Percentiles rank a stretch among this genome's conserved stretches.
Evolutionary conservation across 371 early-diverging fungal species (phyloP).

Genomic region (Umbelopsis sp.): DNA sequence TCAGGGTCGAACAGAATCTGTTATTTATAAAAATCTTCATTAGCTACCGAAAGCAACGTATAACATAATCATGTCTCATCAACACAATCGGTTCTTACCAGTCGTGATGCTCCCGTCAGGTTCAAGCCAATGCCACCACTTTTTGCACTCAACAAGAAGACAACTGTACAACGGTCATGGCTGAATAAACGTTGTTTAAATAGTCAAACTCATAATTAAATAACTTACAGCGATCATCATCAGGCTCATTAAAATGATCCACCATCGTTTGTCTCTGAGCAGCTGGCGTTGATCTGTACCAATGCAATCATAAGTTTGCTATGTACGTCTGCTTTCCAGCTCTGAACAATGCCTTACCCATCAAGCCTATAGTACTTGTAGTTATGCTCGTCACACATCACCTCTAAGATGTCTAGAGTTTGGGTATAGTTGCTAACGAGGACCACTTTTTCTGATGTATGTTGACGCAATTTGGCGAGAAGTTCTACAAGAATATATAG

Average conservation of each 20-base stretch:
- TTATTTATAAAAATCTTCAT: not conserved
- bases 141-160: constrained; percentile 65
- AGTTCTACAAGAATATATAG: constrained; percentile 39
- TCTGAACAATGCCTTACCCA: constrained; percentile 41
- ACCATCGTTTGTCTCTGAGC: constrained; percentile 56
- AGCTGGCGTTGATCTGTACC: constrained; percentile 48
- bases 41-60: too few relatives aligned
- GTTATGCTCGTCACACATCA: constrained; percentile 32
- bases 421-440: constrained; percentile 70
- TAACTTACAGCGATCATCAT: constrained; percentile 31
- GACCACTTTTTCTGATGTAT: constrained; percentile 63
- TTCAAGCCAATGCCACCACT: constrained; percentile 70
- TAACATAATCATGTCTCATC: too few relatives aligned
- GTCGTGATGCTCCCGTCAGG: constrained; percentile 58
- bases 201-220: not conserved
- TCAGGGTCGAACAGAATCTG: constrained; percentile 59
- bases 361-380: constrained; percentile 60
- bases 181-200: not conserved
- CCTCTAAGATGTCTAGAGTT: constrained; percentile 67
- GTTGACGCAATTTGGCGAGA: constrained; percentile 33
- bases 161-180: constrained; percentile 22
- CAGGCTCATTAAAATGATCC: constrained; percentile 37
- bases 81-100: constrained; percentile 33
- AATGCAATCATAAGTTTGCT: not conserved
- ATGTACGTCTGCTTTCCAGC: not conserved